Percentiles rank a stretch among this genome's conserved stretches.
phyloP scores from a whole-genome alignment of 768 basidiomycete genomes.

The Suillus discolor region DNA sequence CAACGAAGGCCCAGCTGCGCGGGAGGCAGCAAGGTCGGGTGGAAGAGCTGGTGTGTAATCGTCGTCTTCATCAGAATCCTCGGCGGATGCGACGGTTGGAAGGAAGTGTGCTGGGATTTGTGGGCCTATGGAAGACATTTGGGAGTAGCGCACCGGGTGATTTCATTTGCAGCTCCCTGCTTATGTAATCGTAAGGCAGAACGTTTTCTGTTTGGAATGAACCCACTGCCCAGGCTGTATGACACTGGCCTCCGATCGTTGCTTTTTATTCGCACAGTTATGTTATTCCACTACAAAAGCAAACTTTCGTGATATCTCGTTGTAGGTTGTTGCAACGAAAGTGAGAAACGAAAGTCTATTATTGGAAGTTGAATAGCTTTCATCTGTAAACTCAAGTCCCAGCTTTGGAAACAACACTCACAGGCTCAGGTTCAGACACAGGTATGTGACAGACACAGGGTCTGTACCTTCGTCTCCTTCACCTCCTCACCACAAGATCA shows the following conservation, averaged over 20 bases:
- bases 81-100: constrained; percentile 14
- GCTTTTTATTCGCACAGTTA: too few species aligned
- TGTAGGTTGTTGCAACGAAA: too few species aligned
- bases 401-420: not conserved
- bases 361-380: too few species aligned
- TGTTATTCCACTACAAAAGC: too few species aligned
- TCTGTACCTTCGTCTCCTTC: not conserved
- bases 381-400: too few species aligned
- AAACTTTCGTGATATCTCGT: too few species aligned
- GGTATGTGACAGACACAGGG: not conserved
- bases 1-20: constrained; percentile 34
- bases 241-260: too few species aligned
- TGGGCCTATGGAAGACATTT: constrained; percentile 59
- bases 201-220: too few species aligned
- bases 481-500: not conserved
- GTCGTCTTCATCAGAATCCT: constrained; percentile 51
- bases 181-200: too few species aligned
- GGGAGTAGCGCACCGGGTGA: constrained; percentile 1
- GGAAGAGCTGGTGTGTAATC: constrained; percentile 76
- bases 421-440: not conserved
- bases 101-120: constrained; percentile 54
- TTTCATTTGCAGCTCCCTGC: too few species aligned
- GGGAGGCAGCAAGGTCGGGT: constrained; percentile 60
- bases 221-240: too few species aligned
- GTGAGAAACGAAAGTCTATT: too few species aligned